Evolutionary conservation across 345 rosid species (phyloP), one percentile per base, ranked within the genome.

Genomic region (Durio zibethinus): DNA sequence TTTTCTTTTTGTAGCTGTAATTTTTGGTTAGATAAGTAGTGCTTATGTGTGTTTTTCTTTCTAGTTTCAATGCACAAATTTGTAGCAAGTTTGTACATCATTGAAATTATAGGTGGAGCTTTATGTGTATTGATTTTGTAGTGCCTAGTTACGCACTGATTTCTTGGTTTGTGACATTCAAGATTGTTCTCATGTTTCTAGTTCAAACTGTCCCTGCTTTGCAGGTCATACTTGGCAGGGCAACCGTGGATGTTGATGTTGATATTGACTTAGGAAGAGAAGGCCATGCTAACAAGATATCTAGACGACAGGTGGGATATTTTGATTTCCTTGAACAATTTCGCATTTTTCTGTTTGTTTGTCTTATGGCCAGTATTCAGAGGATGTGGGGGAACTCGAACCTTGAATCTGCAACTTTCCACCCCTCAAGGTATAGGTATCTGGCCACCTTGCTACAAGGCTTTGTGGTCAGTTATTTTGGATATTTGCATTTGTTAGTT

Each of bases 211-310:
- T 60, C 77, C 75, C 57, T 75, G 53, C 78, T 74, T n/a, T 84
- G 72, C 87, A 96, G 99, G 94, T 93, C 65, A 54, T 90, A 74
- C 93, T 96, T 73, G 98, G 98, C 73, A 91, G 98, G 83, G 90
- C 92, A 83, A 91, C 98, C 29, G 82, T 80, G 76, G 98, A 88
- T 77, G 77, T 82, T 75, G 80, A 76, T 25, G 94, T 94, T 65
- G 95, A 94, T 84, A 87, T 94, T 74, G 98, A 91, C 90, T 86
- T 93, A 83, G 85, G 93, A 77, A 88, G 82, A 82, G 91, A 91
- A 82, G 88, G 93, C 50, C 82, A 65, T 38, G 87, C 89, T 42
- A 89, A 86, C 80, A 90, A 87, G 78, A 84, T 94, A 80, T 91
- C 98, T 76, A 86, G 95, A 77, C 88, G 87, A 72, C 98, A 93